Evolutionary conservation across 2,329 filamentous ascomycete species (phyloP).

Genomic region (Leptodontidium sp.): DNA sequence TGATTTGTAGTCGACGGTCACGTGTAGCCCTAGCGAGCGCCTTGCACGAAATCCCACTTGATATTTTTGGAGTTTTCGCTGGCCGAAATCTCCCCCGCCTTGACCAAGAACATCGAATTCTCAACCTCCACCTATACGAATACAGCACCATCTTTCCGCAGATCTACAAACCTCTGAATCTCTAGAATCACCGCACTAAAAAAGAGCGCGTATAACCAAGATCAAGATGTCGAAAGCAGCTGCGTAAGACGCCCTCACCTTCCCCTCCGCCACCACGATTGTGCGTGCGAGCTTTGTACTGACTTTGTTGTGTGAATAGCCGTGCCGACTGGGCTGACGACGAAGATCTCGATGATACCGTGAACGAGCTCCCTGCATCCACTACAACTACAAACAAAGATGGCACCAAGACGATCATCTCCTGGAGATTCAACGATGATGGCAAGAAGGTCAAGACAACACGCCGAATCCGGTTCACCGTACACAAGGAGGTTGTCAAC

Average conservation of each 20-base stretch:
- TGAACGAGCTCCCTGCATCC: slow-evolving; percentile 76
- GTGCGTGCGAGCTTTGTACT: slow-evolving; percentile 10
- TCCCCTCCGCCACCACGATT: background rate
- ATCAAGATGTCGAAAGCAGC: slow-evolving; percentile 28
- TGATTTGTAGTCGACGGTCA: slow-evolving; percentile 3
- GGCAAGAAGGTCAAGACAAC: slow-evolving; percentile 98
- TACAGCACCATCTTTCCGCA: background rate
- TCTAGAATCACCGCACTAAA: background rate
- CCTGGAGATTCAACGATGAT: slow-evolving; percentile 89
- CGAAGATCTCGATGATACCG: slow-evolving; percentile 81
- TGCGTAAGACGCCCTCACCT: slow-evolving; percentile 16
- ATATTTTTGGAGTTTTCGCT: slow-evolving; percentile 19
- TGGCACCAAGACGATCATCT: slow-evolving; percentile 94
- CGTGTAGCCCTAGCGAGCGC: slow-evolving; percentile 20
- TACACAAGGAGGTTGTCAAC: slow-evolving; percentile 93
- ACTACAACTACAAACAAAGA: slow-evolving; percentile 97
- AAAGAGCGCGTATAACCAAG: background rate
- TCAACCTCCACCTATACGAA: background rate
- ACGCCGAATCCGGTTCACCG: slow-evolving; percentile 90
- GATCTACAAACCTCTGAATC: slow-evolving; percentile 1
- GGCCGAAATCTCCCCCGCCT: slow-evolving; percentile 16
- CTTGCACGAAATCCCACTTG: slow-evolving; percentile 19
- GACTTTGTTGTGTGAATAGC: slow-evolving; percentile 28
- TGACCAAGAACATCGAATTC: slow-evolving; percentile 2
- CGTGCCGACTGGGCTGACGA: slow-evolving; percentile 89